A percentile compares a stretch with the other conserved stretches of the same genome.
Conservation (phyloP, 257 asterid species). For the Echites panduratus region DNA sequence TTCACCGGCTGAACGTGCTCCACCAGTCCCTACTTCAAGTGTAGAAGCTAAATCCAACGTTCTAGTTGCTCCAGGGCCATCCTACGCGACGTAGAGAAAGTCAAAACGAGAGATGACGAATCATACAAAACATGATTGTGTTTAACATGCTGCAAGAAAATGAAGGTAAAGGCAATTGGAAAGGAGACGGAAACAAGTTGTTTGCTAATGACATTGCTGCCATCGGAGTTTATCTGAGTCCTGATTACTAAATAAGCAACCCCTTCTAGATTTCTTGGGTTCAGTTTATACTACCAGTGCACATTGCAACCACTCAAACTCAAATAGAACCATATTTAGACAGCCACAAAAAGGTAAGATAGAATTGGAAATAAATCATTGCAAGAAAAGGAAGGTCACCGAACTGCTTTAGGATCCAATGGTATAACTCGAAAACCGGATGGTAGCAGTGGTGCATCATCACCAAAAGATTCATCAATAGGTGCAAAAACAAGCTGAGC, state of each 20-base stretch:
- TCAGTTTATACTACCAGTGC: not conserved
- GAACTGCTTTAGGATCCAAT: constrained; percentile 78
- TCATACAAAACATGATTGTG: too few relatives aligned
- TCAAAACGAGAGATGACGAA: not conserved
- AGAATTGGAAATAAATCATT: too few relatives aligned
- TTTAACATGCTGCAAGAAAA: too few relatives aligned
- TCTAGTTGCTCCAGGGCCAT: constrained; percentile 53
- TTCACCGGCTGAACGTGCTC: constrained; percentile 49
- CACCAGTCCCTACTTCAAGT: constrained; percentile 68
- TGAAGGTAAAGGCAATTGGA: not conserved
- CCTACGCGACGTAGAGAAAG: constrained; percentile 34
- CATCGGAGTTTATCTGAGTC: too few relatives aligned
- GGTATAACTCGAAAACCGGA: constrained; percentile 97
- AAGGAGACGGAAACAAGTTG: too few relatives aligned
- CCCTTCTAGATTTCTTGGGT: not conserved
- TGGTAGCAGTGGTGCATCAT: constrained; percentile 83
- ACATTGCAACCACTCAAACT: too few relatives aligned
- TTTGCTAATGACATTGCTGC: too few relatives aligned
- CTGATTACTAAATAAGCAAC: not conserved
- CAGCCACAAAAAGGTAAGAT: too few relatives aligned
- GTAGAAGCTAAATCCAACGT: constrained; percentile 87
- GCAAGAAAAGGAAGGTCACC: constrained; percentile 21
- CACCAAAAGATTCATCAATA: constrained; percentile 85
- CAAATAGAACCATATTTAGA: too few relatives aligned
- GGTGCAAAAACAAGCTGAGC: constrained; percentile 98